Conservation (phyloP, 2,329 filamentous ascomycete species). For the Amesomyces nigricolor region DNA sequence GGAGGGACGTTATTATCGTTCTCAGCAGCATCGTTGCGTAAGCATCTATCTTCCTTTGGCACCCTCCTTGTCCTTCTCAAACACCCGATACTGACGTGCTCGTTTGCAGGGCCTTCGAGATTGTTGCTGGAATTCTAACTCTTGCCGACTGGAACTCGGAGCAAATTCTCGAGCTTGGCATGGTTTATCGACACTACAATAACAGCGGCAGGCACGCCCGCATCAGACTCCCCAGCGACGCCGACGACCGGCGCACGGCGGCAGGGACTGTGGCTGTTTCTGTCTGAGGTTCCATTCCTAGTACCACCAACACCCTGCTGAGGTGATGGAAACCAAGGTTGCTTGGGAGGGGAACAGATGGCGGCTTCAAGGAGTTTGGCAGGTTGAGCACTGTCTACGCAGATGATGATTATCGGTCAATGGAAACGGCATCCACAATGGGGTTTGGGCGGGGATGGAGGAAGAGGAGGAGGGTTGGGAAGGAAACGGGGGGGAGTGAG, state of each 20-base stretch:
- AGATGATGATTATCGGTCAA: too few relatives aligned
- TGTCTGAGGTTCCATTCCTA: background rate
- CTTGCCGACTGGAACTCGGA: background rate
- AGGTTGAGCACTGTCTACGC: too few relatives aligned
- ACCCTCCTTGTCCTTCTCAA: too few relatives aligned
- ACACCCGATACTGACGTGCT: background rate
- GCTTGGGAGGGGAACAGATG: too few relatives aligned
- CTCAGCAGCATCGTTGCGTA: background rate
- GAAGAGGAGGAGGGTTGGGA: too few relatives aligned
- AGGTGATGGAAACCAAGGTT: too few relatives aligned
- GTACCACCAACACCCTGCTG: too few relatives aligned
- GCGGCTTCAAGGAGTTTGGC: too few relatives aligned
- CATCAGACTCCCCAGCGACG: background rate
- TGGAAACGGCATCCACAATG: too few relatives aligned
- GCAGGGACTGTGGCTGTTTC: slow-evolving; percentile 5
- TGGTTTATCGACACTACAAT: background rate
- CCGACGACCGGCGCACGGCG: slow-evolving; percentile 1
- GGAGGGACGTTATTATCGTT: background rate
- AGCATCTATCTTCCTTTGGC: background rate
- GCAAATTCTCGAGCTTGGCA: background rate
- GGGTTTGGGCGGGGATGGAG: too few relatives aligned
- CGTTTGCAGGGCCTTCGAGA: background rate
- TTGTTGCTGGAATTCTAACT: background rate
- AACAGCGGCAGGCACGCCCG: background rate
- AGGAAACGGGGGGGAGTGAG: too few relatives aligned